Evolutionary conservation across 2,329 filamentous ascomycete genomes (phyloP).

Genomic region (Cadophora luteo-olivacea): DNA sequence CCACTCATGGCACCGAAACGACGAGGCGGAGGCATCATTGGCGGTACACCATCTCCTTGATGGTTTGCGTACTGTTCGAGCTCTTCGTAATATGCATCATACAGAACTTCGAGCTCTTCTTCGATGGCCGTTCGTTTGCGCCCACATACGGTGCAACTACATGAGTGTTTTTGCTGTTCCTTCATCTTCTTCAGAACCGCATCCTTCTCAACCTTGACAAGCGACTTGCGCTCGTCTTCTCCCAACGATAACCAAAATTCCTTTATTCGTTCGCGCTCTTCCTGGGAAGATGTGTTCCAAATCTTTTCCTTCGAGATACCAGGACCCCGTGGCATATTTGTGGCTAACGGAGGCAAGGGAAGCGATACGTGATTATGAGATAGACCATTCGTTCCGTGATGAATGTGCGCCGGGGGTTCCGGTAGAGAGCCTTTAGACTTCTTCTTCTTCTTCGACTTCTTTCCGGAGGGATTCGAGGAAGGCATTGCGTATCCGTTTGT

Average conservation of each 20-base stretch:
- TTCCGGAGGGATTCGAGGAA: slow-evolving; percentile 36
- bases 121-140: slow-evolving; percentile 96
- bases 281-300: slow-evolving; percentile 94
- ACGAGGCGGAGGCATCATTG: slow-evolving; percentile 71
- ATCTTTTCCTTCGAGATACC: slow-evolving; percentile 74
- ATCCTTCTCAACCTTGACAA: slow-evolving; percentile 98
- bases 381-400: slow-evolving; percentile 37
- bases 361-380: slow-evolving; percentile 42
- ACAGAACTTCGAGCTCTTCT: slow-evolving; percentile 95
- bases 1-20: slow-evolving; percentile 63
- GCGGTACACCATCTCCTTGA: slow-evolving; percentile 73
- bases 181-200: slow-evolving; percentile 99
- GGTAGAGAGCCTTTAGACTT: slow-evolving; percentile 41
- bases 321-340: slow-evolving; percentile 47
- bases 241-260: slow-evolving; percentile 96
- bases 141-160: slow-evolving; percentile 96
- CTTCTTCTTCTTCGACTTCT: slow-evolving; percentile 51
- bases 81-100: slow-evolving; percentile 98
- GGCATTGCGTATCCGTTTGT: slow-evolving; percentile 42
- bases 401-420: slow-evolving; percentile 34
- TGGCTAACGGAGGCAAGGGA: slow-evolving; percentile 48
- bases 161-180: slow-evolving; percentile 99
- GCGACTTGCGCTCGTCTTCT: slow-evolving; percentile 91
- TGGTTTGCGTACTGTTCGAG: slow-evolving; percentile 96
- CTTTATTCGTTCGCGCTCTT: slow-evolving; percentile 96